A percentile compares a stretch with the other conserved stretches of the same genome.
Evolutionary conservation across 2,329 filamentous ascomycete species (phyloP).

Genomic region (Aspergillus sp.): DNA sequence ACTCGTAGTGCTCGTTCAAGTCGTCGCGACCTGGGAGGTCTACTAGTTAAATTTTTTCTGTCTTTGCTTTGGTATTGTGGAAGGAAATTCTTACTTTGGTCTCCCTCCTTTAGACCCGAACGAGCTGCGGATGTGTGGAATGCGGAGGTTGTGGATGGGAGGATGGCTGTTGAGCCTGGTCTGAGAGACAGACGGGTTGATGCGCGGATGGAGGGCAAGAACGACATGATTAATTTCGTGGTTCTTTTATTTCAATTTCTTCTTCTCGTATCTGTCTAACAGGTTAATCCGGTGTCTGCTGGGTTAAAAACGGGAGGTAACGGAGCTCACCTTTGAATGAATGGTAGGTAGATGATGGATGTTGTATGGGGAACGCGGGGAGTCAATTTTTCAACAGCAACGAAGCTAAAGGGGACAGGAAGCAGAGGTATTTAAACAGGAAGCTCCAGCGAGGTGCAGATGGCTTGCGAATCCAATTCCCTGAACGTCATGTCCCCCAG

Average conservation of each 20-base stretch:
- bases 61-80: too few relatives aligned
- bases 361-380: neutral
- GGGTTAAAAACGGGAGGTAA: neutral
- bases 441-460: too few relatives aligned
- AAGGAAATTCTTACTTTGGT: conserved; percentile 27
- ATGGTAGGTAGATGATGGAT: neutral
- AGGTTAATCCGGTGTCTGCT: neutral
- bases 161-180: conserved; percentile 9
- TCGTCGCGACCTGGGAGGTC: conserved; percentile 41
- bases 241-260: neutral
- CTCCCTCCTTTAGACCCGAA: conserved; percentile 34
- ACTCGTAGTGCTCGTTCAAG: conserved; percentile 46
- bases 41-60: neutral
- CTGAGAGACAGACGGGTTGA: conserved; percentile 22
- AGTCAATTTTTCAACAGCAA: neutral
- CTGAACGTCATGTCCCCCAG: neutral
- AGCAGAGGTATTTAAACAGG: neutral
- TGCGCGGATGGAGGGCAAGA: conserved; percentile 31
- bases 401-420: neutral
- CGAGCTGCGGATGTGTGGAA: conserved; percentile 32
- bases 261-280: neutral
- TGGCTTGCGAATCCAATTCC: neutral
- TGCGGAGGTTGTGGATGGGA: conserved; percentile 17
- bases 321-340: neutral
- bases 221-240: conserved; percentile 30